Base-by-base conservation (phyloP, 352 stramenopile species). In the Globisporangium spinosum region DNA sequence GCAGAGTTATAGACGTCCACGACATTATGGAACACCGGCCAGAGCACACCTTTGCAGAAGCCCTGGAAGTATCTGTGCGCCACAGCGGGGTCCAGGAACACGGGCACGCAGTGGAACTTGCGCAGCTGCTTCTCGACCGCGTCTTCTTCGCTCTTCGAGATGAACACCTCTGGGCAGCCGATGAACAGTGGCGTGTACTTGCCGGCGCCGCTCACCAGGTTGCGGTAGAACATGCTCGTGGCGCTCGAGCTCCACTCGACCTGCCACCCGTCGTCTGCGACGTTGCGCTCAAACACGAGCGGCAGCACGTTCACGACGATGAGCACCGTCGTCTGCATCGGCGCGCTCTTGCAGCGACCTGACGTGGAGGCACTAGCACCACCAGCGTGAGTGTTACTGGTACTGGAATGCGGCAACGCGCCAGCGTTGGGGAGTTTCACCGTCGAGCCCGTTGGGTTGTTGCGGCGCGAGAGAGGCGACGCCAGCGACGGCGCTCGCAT, bases 41-140 rank as follows among this genome's bases (percentile, higher is more conserved):
- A 99, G 17, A 99, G 85, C n/a, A 98, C 87, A 56, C 95, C 94
- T 74, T 99, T 98, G 80, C 97, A 99, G 72, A 98, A 99, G 22
- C 90, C 92, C 74, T 97, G 82, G 73, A 94, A 96, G 76, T 95
- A 95, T 25, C 77, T 80, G 60, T 94, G 82, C 25, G 84, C 85
- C 45, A 98, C 73, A 3, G 77, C 70, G 12, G 92, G 86, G 53
- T 98, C 91, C 35, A 98, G 76, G 74, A 98, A 99, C 51, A 99
- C 96, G 0, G 97, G 96, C 25, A 98, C 94, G 70, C 96, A 99
- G 64, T 98, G 86, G 64, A 99, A 95, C 27, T 81, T 77, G 43
- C 90, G 77, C 45, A 90, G 76, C 49, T 95, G 83, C 67, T 91
- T 84, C 61, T 94, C 82, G 9, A 97, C 72, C 22, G 85, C 69